These are phyloP conservation scores for Thielaviopsis cerberus DNA, from an alignment of 2,329 filamentous ascomycete species.

Conservation along the genomic window DNA sequence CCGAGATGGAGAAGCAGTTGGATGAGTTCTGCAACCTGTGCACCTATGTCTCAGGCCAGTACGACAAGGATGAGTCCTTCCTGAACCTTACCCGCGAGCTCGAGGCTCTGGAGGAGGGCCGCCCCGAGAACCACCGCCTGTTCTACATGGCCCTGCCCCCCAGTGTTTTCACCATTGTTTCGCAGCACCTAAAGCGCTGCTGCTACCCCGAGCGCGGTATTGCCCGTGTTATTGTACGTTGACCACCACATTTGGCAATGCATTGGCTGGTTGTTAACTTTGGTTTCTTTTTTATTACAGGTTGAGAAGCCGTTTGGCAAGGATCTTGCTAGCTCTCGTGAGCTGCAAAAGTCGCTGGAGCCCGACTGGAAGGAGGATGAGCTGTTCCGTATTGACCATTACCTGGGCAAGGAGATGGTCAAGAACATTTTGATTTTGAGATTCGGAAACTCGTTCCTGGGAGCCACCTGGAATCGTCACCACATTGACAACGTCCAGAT, in stretches of 20 bases:
- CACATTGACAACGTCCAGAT: conserved; percentile 99
- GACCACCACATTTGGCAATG: conserved; percentile 13
- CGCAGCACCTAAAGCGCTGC: conserved; percentile 89
- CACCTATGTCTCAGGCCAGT: conserved; percentile 91
- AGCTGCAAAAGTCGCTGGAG: conserved; percentile 83
- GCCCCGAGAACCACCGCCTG: conserved; percentile 70
- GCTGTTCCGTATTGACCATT: conserved; percentile 98
- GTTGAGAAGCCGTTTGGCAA: conserved; percentile 99
- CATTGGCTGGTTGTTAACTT: conserved; percentile 13
- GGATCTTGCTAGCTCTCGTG: conserved; percentile 81
- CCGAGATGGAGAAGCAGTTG: conserved; percentile 90
- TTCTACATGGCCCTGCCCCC: conserved; percentile 99
- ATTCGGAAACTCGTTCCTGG: conserved; percentile 97
- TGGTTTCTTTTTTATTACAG: conserved; percentile 26
- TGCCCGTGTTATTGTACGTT: conserved; percentile 74
- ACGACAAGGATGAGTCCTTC: conserved; percentile 94
- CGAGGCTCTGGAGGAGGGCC: conserved; percentile 63
- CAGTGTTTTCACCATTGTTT: conserved; percentile 94
- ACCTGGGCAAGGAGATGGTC: conserved; percentile 99
- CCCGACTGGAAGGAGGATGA: conserved; percentile 98
- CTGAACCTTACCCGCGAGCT: conserved; percentile 68
- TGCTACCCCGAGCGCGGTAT: conserved; percentile 87
- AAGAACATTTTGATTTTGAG: conserved; percentile 98
- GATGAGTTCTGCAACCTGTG: conserved; percentile 76
- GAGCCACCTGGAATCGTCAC: conserved; percentile 95